These are phyloP conservation scores for Ceratobasidium theobromae DNA, from an alignment of 1,284 basidiomycete genomes.

Conservation along the genomic window DNA sequence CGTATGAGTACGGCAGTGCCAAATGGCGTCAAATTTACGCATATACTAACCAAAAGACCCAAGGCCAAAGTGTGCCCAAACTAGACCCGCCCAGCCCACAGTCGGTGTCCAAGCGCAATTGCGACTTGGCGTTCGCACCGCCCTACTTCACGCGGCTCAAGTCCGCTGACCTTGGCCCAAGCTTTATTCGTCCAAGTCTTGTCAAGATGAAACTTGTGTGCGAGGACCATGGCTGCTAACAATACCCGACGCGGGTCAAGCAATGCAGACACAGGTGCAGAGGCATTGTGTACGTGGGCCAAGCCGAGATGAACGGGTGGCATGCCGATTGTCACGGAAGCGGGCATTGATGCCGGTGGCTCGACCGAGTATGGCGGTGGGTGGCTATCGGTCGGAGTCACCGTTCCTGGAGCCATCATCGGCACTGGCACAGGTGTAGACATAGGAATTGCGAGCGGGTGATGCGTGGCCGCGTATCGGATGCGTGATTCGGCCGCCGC, in stretches of 20 bases:
- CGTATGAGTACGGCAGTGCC: background rate
- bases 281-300: background rate
- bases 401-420: background rate
- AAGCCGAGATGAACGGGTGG: background rate
- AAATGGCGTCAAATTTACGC: background rate
- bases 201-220: conserved; percentile 91
- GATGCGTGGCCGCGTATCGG: background rate
- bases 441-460: background rate
- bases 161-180: conserved; percentile 84
- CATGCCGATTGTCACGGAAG: background rate
- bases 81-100: conserved; percentile 66
- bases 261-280: conserved; percentile 47
- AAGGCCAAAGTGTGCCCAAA: background rate
- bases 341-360: conserved; percentile 1
- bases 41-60: conserved; percentile 16
- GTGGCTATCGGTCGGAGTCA: background rate
- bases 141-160: conserved; percentile 74
- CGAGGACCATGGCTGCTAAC: conserved; percentile 82
- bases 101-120: conserved; percentile 76
- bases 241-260: conserved; percentile 87
- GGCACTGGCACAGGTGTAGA: background rate
- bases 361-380: conserved; percentile 13
- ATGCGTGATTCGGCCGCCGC: conserved; percentile 19
- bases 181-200: conserved; percentile 90
- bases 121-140: conserved; percentile 79